Base-by-base conservation (phyloP, 441 rosid species). In the Manihot esculenta region DNA sequence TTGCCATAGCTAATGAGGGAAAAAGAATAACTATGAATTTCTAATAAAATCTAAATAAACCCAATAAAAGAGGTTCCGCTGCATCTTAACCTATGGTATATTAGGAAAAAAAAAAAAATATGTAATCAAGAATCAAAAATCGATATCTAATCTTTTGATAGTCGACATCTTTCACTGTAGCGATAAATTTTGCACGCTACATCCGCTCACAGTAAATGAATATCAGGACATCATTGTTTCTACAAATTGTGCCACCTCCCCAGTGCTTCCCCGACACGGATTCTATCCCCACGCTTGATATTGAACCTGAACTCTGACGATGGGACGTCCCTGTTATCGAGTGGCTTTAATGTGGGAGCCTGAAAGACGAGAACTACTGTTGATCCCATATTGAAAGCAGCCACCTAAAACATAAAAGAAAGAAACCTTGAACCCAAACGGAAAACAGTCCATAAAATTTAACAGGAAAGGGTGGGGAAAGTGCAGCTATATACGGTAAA, bases 291-390 rank as follows among this genome's bases (percentile, higher is more conserved):
- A 12, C 77, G 81, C 44, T 76, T 78, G 66, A 91, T 61, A 64
- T 81, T 78, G 75, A 91, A 95, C 71, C 81, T 81, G 80, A 87
- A 95, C 63, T 84, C 88, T 9, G 89, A 81, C 15, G 88, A 79
- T 59, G 78, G 71, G 49, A 73, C 72, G 49, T 74, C 72, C 17
- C 57, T 71, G 20, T 74, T 75, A 56, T 84, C 71, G 0, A 65
- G 66, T 47, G 83, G 72, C 71, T 81, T 85, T 59, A 76, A 61
- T 10, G 85, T 77, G 23, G 96, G 94, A 55, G 98, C 99, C 64
- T 94, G 92, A 80, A 94, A 94, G 63, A 94, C 86, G 12, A 95
- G 92, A 62, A 95, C 99, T 20, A 91, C 98, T 0, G 98, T 91
- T 1, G 98, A 95, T 77, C 98, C 97, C 93, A 91, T 84, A 85